Base-by-base conservation (phyloP, 345 rosid genomes). In the Physaria fendleri region DNA sequence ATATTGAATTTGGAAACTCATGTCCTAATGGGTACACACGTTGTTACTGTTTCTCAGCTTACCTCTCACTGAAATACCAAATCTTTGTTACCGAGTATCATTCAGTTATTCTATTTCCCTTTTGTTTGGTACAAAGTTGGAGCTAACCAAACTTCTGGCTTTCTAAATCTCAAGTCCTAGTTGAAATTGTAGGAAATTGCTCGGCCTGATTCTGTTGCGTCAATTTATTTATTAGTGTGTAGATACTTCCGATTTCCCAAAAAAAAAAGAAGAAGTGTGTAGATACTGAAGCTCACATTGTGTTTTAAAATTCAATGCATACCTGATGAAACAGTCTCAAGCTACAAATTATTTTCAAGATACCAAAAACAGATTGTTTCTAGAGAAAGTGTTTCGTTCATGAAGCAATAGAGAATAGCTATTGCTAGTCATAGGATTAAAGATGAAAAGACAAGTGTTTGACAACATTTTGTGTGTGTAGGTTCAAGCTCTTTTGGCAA, bases 401-500 rank as follows among this genome's bases (percentile, higher is more conserved):
- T 22, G 62, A 30, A 53, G 47, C 44, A 52, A 20, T 27, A 14
- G 10, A 22, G 51, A 38, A 24, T 14, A 23, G 25, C 50, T 29
- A 37, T 20, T 5, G 40, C 43, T 29, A 35, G 13, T 48, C 71
- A 29, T 28, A 6, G 1, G 50, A 43, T 20, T 16, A 35, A 13
- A 28, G 29, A 39, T 60, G 42, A 35, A 20, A 46, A 53, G 27
- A 20, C 24, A 58, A n/a, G 61, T 51, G n/a, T 33, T 52, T 68
- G 49, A 44, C 6, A 59, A 24, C 18, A 22, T 16, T 2, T 23
- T 50, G 16, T n/a, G 32, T 14, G n/a, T 32, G 7, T 16, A 40
- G 44, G 12, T 47, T 88, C 81, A 88, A 34, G 85, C 92, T 58
- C 92, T 83, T 72, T 91, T 88, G 42, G 95, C 87, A 33, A 76